Percentiles rank a stretch among this genome's conserved stretches.
These are phyloP conservation scores for Reutealis trisperma DNA, from an alignment of 345 rosid species.

Conservation along the genomic window DNA sequence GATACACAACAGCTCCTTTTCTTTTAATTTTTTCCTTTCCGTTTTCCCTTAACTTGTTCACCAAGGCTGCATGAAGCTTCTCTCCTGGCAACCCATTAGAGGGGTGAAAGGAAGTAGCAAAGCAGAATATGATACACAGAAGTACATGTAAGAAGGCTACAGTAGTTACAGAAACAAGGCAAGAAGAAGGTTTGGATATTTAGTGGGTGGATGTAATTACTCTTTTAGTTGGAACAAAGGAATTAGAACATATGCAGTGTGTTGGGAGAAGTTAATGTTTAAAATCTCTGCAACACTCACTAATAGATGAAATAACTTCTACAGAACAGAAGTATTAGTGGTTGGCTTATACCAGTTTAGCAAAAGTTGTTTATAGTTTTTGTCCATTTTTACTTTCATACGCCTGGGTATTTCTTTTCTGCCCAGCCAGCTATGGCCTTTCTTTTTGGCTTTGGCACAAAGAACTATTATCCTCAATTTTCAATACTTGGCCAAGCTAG, in stretches of 20 bases:
- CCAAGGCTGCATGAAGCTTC: not conserved
- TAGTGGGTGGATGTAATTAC: slow-evolving; percentile 7
- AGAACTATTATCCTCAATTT: slow-evolving; percentile 1
- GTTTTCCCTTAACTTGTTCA: not conserved
- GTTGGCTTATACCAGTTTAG: slow-evolving; percentile 15
- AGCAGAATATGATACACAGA: slow-evolving; percentile 29
- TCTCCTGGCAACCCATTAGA: not conserved
- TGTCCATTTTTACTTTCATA: slow-evolving; percentile 3
- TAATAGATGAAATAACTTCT: slow-evolving; percentile 23
- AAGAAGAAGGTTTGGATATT: slow-evolving; percentile 14
- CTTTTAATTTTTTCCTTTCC: not conserved
- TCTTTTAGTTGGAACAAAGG: slow-evolving; percentile 6
- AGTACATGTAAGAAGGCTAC: slow-evolving; percentile 33
- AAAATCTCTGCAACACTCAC: slow-evolving; percentile 24
- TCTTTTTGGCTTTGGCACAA: not conserved
- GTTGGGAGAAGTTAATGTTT: slow-evolving; percentile 16
- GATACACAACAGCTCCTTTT: slow-evolving; percentile 22
- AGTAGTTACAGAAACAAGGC: slow-evolving; percentile 33
- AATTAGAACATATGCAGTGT: slow-evolving; percentile 20
- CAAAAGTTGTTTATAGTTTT: slow-evolving; percentile 2
- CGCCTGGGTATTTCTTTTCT: not conserved
- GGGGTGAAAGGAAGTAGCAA: slow-evolving; percentile 26
- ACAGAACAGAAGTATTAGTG: slow-evolving; percentile 11
- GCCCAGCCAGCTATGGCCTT: not conserved
- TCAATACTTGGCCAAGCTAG: not conserved